A percentile compares a stretch with the other conserved stretches of the same genome.
These are phyloP conservation scores for Colletotrichum tropicale DNA, from an alignment of 2,329 filamentous ascomycete genomes.

Conservation along the genomic window DNA sequence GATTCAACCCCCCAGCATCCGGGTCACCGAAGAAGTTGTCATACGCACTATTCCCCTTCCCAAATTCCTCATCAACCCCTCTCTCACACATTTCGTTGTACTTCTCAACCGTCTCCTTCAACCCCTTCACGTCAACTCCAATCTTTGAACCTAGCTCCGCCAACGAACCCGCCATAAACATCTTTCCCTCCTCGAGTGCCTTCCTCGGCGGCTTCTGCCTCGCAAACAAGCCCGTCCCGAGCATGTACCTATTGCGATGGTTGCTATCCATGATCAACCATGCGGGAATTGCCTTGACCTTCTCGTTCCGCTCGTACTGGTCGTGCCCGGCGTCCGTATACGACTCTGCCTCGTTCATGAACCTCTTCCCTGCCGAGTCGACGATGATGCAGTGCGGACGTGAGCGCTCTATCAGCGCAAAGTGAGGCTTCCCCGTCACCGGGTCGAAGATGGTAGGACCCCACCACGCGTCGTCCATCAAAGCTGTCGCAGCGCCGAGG, in stretches of 20 bases:
- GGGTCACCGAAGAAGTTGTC: conserved; percentile 35
- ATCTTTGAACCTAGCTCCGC: conserved; percentile 29
- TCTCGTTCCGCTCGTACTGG: conserved; percentile 24
- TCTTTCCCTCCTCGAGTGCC: conserved; percentile 24
- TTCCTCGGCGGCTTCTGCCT: conserved; percentile 6
- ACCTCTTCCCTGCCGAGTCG: conserved; percentile 33
- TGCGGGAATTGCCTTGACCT: conserved; percentile 29
- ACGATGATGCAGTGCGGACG: conserved; percentile 39
- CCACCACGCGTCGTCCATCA: conserved; percentile 39
- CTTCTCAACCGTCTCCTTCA: conserved; percentile 28
- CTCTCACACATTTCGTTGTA: conserved; percentile 32
- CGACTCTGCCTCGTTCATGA: conserved; percentile 36
- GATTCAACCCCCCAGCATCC: not conserved
- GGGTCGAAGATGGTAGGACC: conserved; percentile 33
- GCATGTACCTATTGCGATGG: conserved; percentile 33
- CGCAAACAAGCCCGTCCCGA: conserved; percentile 6
- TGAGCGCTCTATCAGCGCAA: conserved; percentile 30
- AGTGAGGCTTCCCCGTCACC: conserved; percentile 19
- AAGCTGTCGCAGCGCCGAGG: conserved; percentile 29
- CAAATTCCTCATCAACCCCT: conserved; percentile 36
- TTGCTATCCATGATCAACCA: conserved; percentile 35
- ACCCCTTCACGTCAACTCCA: conserved; percentile 21
- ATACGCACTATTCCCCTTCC: conserved; percentile 33
- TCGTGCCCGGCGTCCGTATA: conserved; percentile 32
- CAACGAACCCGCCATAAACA: conserved; percentile 27